Conservation (phyloP, 2,329 filamentous ascomycete species). For the Teratosphaeria viscida region DNA sequence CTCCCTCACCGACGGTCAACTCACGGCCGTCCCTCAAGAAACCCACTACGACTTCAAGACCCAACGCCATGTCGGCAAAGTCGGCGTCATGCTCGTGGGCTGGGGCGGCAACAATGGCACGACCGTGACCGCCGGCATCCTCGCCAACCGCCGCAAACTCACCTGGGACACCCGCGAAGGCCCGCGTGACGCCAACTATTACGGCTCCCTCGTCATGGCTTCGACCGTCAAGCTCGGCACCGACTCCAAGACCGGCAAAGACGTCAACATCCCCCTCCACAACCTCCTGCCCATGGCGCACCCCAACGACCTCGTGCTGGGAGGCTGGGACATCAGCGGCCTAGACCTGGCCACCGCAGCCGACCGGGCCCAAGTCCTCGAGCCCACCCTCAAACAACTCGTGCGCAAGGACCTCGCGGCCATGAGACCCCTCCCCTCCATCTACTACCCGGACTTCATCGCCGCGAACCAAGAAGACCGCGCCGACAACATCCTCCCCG, state of each 20-base stretch:
- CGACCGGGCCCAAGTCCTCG: slow-evolving; percentile 90
- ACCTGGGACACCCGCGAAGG: slow-evolving; percentile 93
- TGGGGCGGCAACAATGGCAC: slow-evolving; percentile 80
- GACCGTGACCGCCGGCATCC: slow-evolving; percentile 91
- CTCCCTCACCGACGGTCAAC: slow-evolving; percentile 60
- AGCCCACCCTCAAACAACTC: slow-evolving; percentile 82
- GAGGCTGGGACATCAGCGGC: slow-evolving; percentile 94
- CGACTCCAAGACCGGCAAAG: slow-evolving; percentile 69
- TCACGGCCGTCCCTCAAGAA: slow-evolving; percentile 75
- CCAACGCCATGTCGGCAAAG: slow-evolving; percentile 83
- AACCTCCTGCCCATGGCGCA: slow-evolving; percentile 81
- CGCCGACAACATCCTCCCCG: slow-evolving; percentile 80
- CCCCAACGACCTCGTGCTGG: slow-evolving; percentile 88
- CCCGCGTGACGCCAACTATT: slow-evolving; percentile 81
- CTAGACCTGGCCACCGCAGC: slow-evolving; percentile 84
- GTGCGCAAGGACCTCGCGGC: slow-evolving; percentile 87
- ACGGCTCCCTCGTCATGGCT: slow-evolving; percentile 92
- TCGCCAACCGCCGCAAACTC: slow-evolving; percentile 82
- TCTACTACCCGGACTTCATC: slow-evolving; percentile 99
- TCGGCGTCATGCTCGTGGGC: slow-evolving; percentile 94
- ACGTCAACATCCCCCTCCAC: slow-evolving; percentile 95
- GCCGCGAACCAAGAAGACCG: slow-evolving; percentile 96
- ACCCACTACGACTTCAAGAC: slow-evolving; percentile 96
- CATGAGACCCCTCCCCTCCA: slow-evolving; percentile 81
- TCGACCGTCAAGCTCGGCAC: slow-evolving; percentile 95